These are phyloP conservation scores for Endotrypanum monterogeii DNA, from an alignment of 208 protist genomes.

Conservation along the genomic window DNA sequence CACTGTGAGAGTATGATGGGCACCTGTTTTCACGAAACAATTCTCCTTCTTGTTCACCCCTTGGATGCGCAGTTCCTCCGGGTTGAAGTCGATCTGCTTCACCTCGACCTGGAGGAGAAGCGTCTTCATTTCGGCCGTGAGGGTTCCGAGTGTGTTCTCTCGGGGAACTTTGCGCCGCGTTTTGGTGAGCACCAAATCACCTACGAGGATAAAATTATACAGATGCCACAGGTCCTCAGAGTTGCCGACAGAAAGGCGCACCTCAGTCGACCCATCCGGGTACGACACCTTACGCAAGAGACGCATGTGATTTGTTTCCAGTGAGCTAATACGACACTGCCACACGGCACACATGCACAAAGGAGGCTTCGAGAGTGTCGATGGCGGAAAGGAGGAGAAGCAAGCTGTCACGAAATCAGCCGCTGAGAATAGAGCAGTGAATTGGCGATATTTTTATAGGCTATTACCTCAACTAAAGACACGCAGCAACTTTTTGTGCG, in stretches of 20 bases:
- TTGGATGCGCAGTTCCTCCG: constrained; percentile 78
- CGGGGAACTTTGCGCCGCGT: constrained; percentile 79
- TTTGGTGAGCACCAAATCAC: constrained; percentile 74
- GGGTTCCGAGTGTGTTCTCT: constrained; percentile 54
- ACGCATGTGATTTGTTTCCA: constrained; percentile 44
- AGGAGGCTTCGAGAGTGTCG: not conserved
- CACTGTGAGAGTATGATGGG: constrained; percentile 94
- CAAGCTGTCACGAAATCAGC: too few species aligned
- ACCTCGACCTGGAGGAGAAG: constrained; percentile 62
- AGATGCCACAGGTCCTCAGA: constrained; percentile 97
- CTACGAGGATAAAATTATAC: constrained; percentile 95
- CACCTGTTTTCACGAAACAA: constrained; percentile 90
- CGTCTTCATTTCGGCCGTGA: constrained; percentile 58
- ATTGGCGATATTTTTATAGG: not conserved
- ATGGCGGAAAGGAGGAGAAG: not conserved
- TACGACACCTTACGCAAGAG: constrained; percentile 51
- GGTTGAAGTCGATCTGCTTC: constrained; percentile 64
- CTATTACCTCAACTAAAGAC: too few species aligned
- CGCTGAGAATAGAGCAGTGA: not conserved
- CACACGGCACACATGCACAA: not conserved
- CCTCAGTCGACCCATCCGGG: constrained; percentile 82
- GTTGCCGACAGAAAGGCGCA: constrained; percentile 84
- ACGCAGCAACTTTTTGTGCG: too few species aligned
- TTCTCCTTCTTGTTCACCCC: constrained; percentile 91
- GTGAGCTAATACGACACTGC: not conserved